Conservation (phyloP, 2,329 filamentous ascomycete genomes). For the Geosmithia morbida region DNA sequence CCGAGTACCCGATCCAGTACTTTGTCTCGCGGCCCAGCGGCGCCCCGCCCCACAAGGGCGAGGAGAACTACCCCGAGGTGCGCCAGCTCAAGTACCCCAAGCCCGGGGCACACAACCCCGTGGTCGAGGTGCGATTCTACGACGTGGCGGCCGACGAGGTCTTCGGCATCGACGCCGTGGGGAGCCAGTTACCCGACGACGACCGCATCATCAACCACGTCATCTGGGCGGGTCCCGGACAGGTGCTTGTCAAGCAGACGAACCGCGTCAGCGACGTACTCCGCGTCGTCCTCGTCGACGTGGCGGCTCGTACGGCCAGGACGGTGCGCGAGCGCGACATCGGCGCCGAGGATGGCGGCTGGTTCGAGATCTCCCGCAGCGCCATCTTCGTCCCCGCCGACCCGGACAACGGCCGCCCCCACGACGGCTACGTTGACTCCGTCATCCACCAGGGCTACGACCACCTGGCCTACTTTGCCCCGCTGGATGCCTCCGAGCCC, state of each 20-base stretch:
- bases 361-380: constrained; percentile 87
- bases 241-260: constrained; percentile 79
- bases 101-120: constrained; percentile 82
- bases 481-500: constrained; percentile 70
- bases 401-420: constrained; percentile 53
- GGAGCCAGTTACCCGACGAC: constrained; percentile 61
- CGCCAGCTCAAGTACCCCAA: constrained; percentile 95
- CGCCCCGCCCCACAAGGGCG: constrained; percentile 44
- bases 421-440: constrained; percentile 89
- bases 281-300: constrained; percentile 76
- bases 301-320: constrained; percentile 55
- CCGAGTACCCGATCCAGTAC: constrained; percentile 86
- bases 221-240: constrained; percentile 68
- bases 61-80: constrained; percentile 84
- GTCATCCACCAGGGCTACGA: constrained; percentile 77
- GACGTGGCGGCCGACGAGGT: constrained; percentile 64
- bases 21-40: constrained; percentile 81
- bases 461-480: constrained; percentile 86
- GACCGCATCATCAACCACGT: constrained; percentile 88
- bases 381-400: constrained; percentile 82
- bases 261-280: constrained; percentile 91
- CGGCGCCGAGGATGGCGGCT: constrained; percentile 78
- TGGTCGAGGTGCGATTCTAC: constrained; percentile 79
- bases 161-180: constrained; percentile 62
- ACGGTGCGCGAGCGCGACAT: constrained; percentile 71